Evolutionary conservation across 2,329 filamentous ascomycete genomes (phyloP).

Genomic region (Diaporthe sp.): DNA sequence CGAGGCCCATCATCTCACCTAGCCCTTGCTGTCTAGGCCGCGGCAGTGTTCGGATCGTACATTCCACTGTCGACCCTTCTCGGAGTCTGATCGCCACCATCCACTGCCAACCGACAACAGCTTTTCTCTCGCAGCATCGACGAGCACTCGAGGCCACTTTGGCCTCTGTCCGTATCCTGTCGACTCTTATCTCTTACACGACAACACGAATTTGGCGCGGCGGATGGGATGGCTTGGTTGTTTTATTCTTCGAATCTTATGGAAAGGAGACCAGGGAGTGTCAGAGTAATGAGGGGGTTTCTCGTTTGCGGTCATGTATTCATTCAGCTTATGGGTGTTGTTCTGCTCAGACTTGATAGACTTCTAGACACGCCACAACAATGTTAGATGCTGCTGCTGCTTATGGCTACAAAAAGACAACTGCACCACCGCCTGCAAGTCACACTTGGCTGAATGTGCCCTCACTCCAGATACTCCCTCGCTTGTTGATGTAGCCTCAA

Average conservation of each 20-base stretch:
- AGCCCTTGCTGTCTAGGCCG: slow-evolving; percentile 35
- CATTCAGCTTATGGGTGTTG: slow-evolving; percentile 19
- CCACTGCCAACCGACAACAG: slow-evolving; percentile 6
- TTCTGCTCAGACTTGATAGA: slow-evolving; percentile 26
- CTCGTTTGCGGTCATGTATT: slow-evolving; percentile 29
- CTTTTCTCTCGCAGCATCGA: not conserved
- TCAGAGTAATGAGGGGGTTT: slow-evolving; percentile 28
- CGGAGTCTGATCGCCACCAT: slow-evolving; percentile 30
- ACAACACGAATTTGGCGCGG: slow-evolving; percentile 25
- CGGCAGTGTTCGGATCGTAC: slow-evolving; percentile 34
- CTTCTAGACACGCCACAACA: slow-evolving; percentile 31
- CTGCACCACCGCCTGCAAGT: not conserved
- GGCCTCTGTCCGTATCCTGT: not conserved
- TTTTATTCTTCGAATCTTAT: slow-evolving; percentile 33
- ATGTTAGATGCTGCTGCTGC: slow-evolving; percentile 31
- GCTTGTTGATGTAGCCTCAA: not conserved
- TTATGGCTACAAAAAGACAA: slow-evolving; percentile 8
- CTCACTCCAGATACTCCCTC: not conserved
- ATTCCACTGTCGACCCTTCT: slow-evolving; percentile 29
- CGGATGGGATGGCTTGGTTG: slow-evolving; percentile 26
- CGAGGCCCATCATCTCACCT: slow-evolving; percentile 31
- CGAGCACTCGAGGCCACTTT: not conserved
- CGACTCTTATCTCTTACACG: slow-evolving; percentile 8
- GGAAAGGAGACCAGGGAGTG: slow-evolving; percentile 27
- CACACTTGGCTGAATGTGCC: not conserved